Evolutionary conservation across 768 basidiomycete genomes (phyloP).

Genomic region (Mycena capillaripes): DNA sequence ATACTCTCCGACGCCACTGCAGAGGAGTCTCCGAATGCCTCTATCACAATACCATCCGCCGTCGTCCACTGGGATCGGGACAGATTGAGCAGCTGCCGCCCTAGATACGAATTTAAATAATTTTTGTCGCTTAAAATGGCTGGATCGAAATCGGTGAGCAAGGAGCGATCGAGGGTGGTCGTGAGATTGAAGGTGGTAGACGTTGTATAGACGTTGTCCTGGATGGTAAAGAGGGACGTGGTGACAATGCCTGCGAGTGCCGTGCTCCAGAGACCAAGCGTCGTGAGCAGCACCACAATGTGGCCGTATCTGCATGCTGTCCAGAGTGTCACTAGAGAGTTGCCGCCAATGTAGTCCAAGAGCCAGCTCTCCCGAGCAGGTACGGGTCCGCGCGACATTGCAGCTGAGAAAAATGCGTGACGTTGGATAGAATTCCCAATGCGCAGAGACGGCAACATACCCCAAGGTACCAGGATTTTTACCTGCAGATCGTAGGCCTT

Average conservation of each 20-base stretch:
- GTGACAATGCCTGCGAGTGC: slow-evolving; percentile 25
- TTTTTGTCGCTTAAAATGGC: not conserved
- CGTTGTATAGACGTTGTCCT: not conserved
- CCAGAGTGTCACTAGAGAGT: not conserved
- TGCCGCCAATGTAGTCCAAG: slow-evolving; percentile 21
- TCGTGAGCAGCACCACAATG: slow-evolving; percentile 13
- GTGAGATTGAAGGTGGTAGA: not conserved
- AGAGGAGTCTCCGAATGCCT: slow-evolving; percentile 7
- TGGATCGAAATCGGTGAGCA: not conserved
- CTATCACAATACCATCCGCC: slow-evolving; percentile 21
- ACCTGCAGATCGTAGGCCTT: slow-evolving; percentile 21
- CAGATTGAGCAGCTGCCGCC: slow-evolving; percentile 13
- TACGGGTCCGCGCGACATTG: slow-evolving; percentile 7
- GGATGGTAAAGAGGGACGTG: slow-evolving; percentile 20
- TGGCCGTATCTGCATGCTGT: slow-evolving; percentile 19
- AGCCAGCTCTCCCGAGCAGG: slow-evolving; percentile 19
- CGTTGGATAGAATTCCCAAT: no score
- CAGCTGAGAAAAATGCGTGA: no score
- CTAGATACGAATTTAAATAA: slow-evolving; percentile 19
- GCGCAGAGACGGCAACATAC: no score
- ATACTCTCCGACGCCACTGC: not conserved
- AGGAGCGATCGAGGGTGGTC: not conserved
- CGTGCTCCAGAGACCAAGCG: slow-evolving; percentile 20
- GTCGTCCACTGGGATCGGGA: slow-evolving; percentile 17
- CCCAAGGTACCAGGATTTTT: slow-evolving; percentile 26